A percentile compares a stretch with the other conserved stretches of the same genome.
phyloP scores from a whole-genome alignment of 352 stramenopile species.

The Thalassiosira hispida region DNA sequence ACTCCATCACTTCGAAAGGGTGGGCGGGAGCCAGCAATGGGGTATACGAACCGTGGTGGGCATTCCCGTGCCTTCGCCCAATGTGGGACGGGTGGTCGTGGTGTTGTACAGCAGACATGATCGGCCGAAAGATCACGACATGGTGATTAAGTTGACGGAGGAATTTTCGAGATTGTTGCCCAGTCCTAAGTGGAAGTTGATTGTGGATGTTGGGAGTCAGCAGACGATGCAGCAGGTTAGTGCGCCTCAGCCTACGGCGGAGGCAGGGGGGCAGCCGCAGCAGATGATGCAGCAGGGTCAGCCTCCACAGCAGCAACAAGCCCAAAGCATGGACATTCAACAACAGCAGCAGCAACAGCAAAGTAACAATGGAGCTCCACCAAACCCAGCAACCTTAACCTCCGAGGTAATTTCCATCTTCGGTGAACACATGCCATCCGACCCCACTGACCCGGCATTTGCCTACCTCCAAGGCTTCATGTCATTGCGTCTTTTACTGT shows the following conservation, averaged over 20 bases:
- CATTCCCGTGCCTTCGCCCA: conserved; percentile 74
- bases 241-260: not conserved
- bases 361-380: not conserved
- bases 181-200: conserved; percentile 81
- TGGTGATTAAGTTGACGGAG: conserved; percentile 72
- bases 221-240: not conserved
- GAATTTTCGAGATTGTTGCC: conserved; percentile 78
- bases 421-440: conserved; percentile 62
- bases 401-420: conserved; percentile 68
- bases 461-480: conserved; percentile 72
- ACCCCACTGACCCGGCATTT: conserved; percentile 60
- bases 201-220: conserved; percentile 74
- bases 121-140: conserved; percentile 63
- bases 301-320: not conserved
- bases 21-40: conserved; percentile 75
- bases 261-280: conserved; percentile 7
- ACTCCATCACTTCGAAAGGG: conserved; percentile 72
- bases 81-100: conserved; percentile 78
- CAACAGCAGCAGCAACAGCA: conserved; percentile 26
- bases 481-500: conserved; percentile 62
- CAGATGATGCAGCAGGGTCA: not conserved
- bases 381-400: conserved; percentile 14
- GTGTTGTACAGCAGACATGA: conserved; percentile 75
- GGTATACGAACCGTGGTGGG: conserved; percentile 78
- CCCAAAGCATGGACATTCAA: not conserved